Evolutionary conservation across 805 yeast species (phyloP).

Genomic region (Ogataea methanolica): DNA sequence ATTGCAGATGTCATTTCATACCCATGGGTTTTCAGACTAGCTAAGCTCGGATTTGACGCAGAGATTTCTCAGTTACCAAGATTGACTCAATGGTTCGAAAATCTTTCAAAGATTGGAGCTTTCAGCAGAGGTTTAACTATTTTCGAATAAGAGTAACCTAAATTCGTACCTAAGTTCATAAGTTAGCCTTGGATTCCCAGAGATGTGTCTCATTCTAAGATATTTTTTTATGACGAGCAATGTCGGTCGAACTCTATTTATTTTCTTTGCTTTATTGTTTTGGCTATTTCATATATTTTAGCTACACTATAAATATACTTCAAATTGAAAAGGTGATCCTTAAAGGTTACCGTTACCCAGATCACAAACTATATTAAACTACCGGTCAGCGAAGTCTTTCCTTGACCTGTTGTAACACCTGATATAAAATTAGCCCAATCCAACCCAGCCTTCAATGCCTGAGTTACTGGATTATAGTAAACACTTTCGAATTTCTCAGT

Average conservation of each 20-base stretch:
- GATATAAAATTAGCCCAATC: slow-evolving; percentile 25
- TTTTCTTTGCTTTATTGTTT: neutral
- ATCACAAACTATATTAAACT: too few species aligned
- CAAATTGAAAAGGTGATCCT: too few species aligned
- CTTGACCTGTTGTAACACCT: neutral
- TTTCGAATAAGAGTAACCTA: neutral
- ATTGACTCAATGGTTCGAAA: slow-evolving; percentile 33
- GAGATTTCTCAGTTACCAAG: slow-evolving; percentile 36
- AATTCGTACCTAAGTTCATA: too few species aligned
- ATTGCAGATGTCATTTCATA: slow-evolving; percentile 53
- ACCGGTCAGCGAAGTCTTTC: too few species aligned
- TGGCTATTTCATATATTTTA: neutral
- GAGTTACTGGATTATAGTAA: slow-evolving; percentile 35
- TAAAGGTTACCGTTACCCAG: too few species aligned
- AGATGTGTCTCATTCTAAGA: slow-evolving; percentile 36
- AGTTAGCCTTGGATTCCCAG: neutral
- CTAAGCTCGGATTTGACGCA: slow-evolving; percentile 17
- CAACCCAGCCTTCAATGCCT: slow-evolving; percentile 32
- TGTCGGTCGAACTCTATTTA: slow-evolving; percentile 4
- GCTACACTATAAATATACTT: too few species aligned
- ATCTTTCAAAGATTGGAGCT: slow-evolving; percentile 29
- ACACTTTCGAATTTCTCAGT: slow-evolving; percentile 34
- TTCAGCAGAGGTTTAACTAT: slow-evolving; percentile 28
- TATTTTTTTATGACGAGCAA: too few species aligned
- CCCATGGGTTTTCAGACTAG: slow-evolving; percentile 38